phyloP scores from a whole-genome alignment of 2,329 filamentous ascomycete genomes.

The Sporothrix pallida region DNA sequence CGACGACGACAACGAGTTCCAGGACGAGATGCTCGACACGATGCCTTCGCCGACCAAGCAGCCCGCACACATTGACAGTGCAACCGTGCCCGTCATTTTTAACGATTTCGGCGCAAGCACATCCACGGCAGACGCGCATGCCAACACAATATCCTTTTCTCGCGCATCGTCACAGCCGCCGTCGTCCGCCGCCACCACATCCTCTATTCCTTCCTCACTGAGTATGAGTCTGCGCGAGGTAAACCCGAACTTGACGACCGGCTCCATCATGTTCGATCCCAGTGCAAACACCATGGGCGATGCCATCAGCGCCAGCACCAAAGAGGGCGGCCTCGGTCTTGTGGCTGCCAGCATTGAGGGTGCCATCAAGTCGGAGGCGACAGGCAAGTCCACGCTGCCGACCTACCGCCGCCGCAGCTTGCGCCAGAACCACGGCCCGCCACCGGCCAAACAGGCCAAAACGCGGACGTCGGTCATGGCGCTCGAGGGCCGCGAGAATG shows the following conservation, averaged over 20 bases:
- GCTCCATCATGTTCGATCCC: conserved; percentile 50
- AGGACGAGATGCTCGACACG: conserved; percentile 27
- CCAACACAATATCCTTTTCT: background rate
- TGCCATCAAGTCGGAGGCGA: conserved; percentile 29
- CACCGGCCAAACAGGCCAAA: conserved; percentile 44
- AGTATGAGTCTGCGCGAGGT: conserved; percentile 61
- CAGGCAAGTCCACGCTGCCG: conserved; percentile 50
- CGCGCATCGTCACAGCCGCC: conserved; percentile 31
- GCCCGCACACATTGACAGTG: background rate
- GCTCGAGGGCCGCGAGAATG: conserved; percentile 59
- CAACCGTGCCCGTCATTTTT: conserved; percentile 38
- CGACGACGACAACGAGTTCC: conserved; percentile 25
- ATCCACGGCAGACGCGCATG: conserved; percentile 29
- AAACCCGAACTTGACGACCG: conserved; percentile 54
- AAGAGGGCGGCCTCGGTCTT: background rate
- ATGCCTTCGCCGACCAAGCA: conserved; percentile 46
- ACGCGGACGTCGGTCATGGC: conserved; percentile 39
- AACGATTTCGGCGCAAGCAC: conserved; percentile 38
- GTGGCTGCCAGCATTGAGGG: conserved; percentile 22
- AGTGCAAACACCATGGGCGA: conserved; percentile 48
- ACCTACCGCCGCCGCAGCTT: conserved; percentile 55
- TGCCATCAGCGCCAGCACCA: background rate
- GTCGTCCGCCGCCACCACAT: conserved; percentile 20
- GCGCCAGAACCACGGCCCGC: conserved; percentile 41
- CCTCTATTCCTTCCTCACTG: conserved; percentile 34